Conservation (phyloP, 2,329 filamentous ascomycete species). For the Calonectria crousiana region DNA sequence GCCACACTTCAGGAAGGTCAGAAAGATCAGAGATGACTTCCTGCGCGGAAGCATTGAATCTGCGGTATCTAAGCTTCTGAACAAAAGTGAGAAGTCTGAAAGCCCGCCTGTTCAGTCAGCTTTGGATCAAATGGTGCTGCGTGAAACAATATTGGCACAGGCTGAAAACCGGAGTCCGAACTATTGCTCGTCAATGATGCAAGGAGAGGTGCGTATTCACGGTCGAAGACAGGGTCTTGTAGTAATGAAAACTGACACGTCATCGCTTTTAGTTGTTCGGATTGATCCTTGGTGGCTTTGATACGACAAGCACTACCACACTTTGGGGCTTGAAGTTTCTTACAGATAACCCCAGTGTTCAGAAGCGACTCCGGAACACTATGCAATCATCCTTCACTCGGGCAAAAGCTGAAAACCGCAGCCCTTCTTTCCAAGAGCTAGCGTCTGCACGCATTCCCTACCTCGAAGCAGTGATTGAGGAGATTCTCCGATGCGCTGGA, state of each 20-base stretch:
- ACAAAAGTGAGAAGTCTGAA: neutral
- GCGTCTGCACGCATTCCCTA: constrained; percentile 44
- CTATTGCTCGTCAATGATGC: neutral
- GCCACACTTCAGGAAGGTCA: neutral
- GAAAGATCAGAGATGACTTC: neutral
- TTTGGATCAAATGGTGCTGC: neutral
- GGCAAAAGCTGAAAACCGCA: constrained; percentile 33
- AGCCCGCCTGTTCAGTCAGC: neutral
- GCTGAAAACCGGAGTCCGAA: neutral
- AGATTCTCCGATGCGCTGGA: constrained; percentile 47
- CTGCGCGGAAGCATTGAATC: neutral
- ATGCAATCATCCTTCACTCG: constrained; percentile 31
- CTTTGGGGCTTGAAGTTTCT: constrained; percentile 42
- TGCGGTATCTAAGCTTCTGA: neutral
- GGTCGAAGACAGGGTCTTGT: neutral
- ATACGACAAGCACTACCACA: constrained; percentile 39
- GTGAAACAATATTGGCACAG: neutral
- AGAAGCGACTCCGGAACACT: constrained; percentile 43
- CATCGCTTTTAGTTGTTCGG: constrained; percentile 31
- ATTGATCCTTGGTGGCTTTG: constrained; percentile 43
- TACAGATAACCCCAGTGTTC: constrained; percentile 37
- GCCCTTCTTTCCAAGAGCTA: constrained; percentile 46
- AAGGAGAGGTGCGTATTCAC: neutral
- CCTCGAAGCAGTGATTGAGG: constrained; percentile 53
- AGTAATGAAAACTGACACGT: neutral